Evolutionary conservation across 257 asterid species (phyloP).

Genomic region (Plantago major): DNA sequence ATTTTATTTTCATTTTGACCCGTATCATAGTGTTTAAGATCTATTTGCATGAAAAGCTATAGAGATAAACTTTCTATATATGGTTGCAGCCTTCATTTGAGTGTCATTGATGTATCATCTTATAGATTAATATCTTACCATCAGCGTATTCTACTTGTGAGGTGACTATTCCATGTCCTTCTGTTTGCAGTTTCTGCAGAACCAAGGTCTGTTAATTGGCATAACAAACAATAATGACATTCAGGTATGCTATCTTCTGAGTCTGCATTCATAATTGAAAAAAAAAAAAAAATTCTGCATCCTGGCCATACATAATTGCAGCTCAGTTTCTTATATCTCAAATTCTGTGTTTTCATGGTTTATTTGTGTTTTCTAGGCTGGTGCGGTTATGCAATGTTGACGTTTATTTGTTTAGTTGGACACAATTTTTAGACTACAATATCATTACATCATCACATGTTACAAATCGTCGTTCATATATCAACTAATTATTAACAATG

Average conservation of each 20-base stretch:
- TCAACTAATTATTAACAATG: too few species aligned
- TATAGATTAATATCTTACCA: neutral
- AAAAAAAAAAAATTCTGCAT: slow-evolving; percentile 19
- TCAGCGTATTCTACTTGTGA: slow-evolving; percentile 7
- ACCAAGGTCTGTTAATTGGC: slow-evolving; percentile 75
- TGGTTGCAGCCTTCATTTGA: neutral
- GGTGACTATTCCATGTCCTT: slow-evolving; percentile 20
- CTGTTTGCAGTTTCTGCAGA: slow-evolving; percentile 74
- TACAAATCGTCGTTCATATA: too few species aligned
- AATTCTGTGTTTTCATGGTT: neutral
- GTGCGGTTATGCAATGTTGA: too few species aligned
- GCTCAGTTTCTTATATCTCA: slow-evolving; percentile 10
- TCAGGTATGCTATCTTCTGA: slow-evolving; percentile 49
- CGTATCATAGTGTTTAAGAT: too few species aligned
- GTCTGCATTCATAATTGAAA: neutral
- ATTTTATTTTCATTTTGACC: too few species aligned
- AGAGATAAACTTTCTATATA: too few species aligned
- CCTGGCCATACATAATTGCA: slow-evolving; percentile 9
- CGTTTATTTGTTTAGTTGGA: too few species aligned
- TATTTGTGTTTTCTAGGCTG: neutral
- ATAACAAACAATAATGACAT: slow-evolving; percentile 69
- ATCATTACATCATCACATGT: too few species aligned
- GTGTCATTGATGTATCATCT: slow-evolving; percentile 12
- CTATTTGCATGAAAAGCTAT: too few species aligned
- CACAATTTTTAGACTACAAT: too few species aligned